Evolutionary conservation across 805 yeast genomes (phyloP).

Genomic region (Barnettozyma vustinii): DNA sequence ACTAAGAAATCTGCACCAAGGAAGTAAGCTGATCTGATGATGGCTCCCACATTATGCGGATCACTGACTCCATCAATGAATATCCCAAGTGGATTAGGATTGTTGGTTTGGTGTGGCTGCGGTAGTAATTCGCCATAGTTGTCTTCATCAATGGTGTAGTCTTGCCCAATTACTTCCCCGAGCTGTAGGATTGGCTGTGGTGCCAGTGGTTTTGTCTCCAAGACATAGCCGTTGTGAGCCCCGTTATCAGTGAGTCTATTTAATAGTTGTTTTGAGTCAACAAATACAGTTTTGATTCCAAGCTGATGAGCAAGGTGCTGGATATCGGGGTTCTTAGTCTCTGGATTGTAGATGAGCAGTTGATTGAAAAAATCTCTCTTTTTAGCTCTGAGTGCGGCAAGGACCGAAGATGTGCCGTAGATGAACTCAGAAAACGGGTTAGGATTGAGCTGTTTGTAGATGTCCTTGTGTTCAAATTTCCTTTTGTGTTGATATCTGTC

Average conservation of each 20-base stretch:
- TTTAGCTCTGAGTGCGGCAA: conserved; percentile 57
- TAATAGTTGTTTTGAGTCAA: conserved; percentile 39
- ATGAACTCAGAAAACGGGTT: conserved; percentile 61
- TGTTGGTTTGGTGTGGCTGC: conserved; percentile 17
- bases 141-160: conserved; percentile 21
- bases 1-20: conserved; percentile 79
- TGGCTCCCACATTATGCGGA: conserved; percentile 85
- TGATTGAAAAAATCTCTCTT: conserved; percentile 49
- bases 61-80: conserved; percentile 78
- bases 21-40: conserved; percentile 72
- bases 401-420: conserved; percentile 71
- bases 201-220: conserved; percentile 55
- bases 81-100: conserved; percentile 57
- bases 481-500: conserved; percentile 16
- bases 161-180: conserved; percentile 14
- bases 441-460: conserved; percentile 21
- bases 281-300: conserved; percentile 14
- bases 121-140: conserved; percentile 24
- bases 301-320: conserved; percentile 38
- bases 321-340: conserved; percentile 36
- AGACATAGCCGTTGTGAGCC: conserved; percentile 75
- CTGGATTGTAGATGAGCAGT: conserved; percentile 41
- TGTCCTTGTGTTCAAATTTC: conserved; percentile 15
- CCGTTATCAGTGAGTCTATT: conserved; percentile 58
- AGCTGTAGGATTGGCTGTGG: conserved; percentile 27